Evolutionary conservation across 2,329 filamentous ascomycete species (phyloP).

Genomic region (Monascus ruber): DNA sequence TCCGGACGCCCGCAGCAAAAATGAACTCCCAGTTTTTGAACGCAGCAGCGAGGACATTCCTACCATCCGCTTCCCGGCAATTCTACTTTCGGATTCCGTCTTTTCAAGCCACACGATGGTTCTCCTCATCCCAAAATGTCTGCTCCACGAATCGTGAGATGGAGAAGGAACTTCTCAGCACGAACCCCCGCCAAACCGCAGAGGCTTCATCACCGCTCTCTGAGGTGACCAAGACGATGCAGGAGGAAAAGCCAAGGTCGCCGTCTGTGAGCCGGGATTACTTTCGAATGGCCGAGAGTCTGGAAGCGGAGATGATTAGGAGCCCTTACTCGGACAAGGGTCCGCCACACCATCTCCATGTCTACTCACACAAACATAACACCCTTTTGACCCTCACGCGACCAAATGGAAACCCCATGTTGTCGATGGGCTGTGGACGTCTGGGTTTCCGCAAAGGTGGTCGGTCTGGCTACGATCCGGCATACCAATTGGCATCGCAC

Average conservation of each 20-base stretch:
- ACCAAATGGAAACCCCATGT: constrained; percentile 65
- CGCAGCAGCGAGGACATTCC: constrained; percentile 17
- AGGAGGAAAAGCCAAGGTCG: constrained; percentile 12
- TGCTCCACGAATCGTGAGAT: constrained; percentile 12
- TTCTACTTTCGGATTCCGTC: constrained; percentile 11
- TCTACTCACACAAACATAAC: constrained; percentile 86
- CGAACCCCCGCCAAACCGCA: constrained; percentile 7
- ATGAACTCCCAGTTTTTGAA: constrained; percentile 24
- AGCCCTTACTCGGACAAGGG: constrained; percentile 24
- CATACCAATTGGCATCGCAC: constrained; percentile 78
- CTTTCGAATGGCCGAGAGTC: constrained; percentile 18
- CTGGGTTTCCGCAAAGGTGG: constrained; percentile 81
- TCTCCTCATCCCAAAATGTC: constrained; percentile 21
- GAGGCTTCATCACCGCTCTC: constrained; percentile 14
- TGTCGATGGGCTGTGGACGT: constrained; percentile 73
- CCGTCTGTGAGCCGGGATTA: constrained; percentile 17
- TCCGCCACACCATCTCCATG: constrained; percentile 68
- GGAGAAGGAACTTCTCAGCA: constrained; percentile 18
- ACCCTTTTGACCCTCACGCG: constrained; percentile 83
- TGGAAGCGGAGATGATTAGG: constrained; percentile 24
- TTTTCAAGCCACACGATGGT: constrained; percentile 15
- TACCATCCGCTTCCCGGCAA: constrained; percentile 19
- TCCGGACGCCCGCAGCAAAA: constrained; percentile 5
- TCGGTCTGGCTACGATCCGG: constrained; percentile 77
- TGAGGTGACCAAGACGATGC: constrained; percentile 21